Evolutionary conservation across 2,329 filamentous ascomycete genomes (phyloP), one percentile per base, ranked within the genome.

Genomic region (Ascomycota sp.): DNA sequence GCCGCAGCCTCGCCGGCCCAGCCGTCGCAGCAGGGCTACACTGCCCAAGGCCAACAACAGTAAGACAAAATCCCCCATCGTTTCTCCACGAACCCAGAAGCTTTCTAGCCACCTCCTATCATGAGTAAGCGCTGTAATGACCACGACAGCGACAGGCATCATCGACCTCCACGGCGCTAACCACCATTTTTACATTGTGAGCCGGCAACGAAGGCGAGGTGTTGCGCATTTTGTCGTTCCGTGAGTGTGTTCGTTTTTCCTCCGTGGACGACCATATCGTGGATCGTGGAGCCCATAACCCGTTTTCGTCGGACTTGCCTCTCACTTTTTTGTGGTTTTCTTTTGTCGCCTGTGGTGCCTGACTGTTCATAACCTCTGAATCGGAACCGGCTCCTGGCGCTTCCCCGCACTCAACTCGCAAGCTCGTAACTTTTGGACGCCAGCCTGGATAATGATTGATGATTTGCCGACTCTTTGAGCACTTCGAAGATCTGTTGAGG

Each of bases 1-100:
- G n/a, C n/a, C n/a, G 46, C 63, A 64, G 59, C 57, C 44, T 63
- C 59, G 44, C 55, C 58, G 50, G 60, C 61, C 48, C 50, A 50
- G 37, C 35, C 43, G 28, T 43, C 52, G 32, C 35, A 44, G 17
- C 37, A 50, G 42, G 47, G 51, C 36, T 64, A 55, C 47, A 41
- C 51, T 38, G 37, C 47, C 38, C 57, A 58, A 50, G 60, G 53
- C 41, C 52, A 54, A 51, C 53, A 54, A 51, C 60, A 63, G 54
- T 68, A 64, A 60, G 62, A 63, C 36, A 52, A 53, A 38, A 41
- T 53, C 45, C 56, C 57, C 39, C 51, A 49, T 38, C 48, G 55
- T 29, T 42, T 45, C 32, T 46, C 53, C 8, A 47, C 47, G 19
- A 43, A 52, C 30, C 50, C 52, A 39, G 43, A 53, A 37, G 49